Percentiles rank a stretch among this genome's conserved stretches.
phyloP scores from a whole-genome alignment of 1,284 basidiomycete genomes.

The Sanguinoderma infundibulare region DNA sequence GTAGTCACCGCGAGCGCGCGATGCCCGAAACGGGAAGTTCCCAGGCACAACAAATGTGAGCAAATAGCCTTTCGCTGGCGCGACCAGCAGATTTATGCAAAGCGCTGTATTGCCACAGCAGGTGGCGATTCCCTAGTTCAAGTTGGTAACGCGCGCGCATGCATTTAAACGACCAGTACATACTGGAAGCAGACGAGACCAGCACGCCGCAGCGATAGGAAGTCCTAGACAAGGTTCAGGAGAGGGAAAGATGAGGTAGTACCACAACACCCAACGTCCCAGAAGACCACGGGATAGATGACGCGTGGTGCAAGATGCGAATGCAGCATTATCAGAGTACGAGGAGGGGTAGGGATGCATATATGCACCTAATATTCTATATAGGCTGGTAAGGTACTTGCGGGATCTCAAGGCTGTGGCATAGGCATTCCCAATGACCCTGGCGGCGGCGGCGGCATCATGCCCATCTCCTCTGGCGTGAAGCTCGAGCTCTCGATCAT shows the following conservation, averaged over 20 bases:
- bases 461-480: constrained; percentile 82
- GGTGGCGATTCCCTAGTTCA: no score
- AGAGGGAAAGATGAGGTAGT: neutral
- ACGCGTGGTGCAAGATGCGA: constrained; percentile 15
- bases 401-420: constrained; percentile 24
- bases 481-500: constrained; percentile 89
- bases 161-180: no score
- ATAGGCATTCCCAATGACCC: constrained; percentile 19
- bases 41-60: no score
- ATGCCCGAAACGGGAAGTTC: no score
- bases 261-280: neutral
- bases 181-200: no score
- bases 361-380: constrained; percentile 27
- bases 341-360: constrained; percentile 24
- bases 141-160: no score
- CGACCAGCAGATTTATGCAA: no score
- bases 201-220: no score
- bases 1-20: no score
- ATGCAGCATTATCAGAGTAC: constrained; percentile 26
- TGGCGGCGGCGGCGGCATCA: constrained; percentile 37
- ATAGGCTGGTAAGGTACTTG: constrained; percentile 22
- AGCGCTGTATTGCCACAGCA: no score
- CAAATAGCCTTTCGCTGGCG: no score
- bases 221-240: no score
- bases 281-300: neutral